Base-by-base conservation (phyloP, 2,329 filamentous ascomycete species). In the Aspergillus fumigatiaffinis region DNA sequence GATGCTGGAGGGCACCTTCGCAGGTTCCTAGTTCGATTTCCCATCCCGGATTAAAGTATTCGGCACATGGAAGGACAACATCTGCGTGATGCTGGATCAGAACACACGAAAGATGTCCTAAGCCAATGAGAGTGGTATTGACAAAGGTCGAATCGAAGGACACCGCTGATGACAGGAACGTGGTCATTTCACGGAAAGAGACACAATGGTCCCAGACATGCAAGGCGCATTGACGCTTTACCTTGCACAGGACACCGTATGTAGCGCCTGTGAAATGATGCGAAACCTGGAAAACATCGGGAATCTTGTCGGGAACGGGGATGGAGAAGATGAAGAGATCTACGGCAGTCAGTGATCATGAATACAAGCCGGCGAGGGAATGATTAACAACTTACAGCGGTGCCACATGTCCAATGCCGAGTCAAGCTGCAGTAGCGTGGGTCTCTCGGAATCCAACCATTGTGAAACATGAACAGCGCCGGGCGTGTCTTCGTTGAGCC, bases 191-290 rank as follows among this genome's bases (percentile, higher is more conserved):
- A 59, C 84, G 76, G 83, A 83, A 86, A 46, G 80, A 81, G 60
- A 87, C 86, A 20, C 82, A 82, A 66, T 87, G 84, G 61, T 87
- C 84, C 84, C 84, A 87, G 56, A 87, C 84, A 60, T 85, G 82
- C 41, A 86, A 77, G 0, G 82, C 84, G 57, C 82, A 84, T 56
- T 81, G 79, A 26, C 82, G 78, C 70, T 84, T 84, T 61, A 86
- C 75, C 70, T 86, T 86, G 69, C 84, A 84, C 7, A 86, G 79
- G 57, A 86, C 81, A 41, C 84, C 84, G 57, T 86, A 86, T 0
- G 84, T 80, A 4, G 82, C 83, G 54, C 82, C 82, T 46, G 84
- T 82, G 58, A 81, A 83, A 70, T 87, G 84, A 63, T 87, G 84
- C 2, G 84, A 85, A 38, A 83, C 83, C 68, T 87, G 84, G 67